A percentile compares a stretch with the other conserved stretches of the same genome.
phyloP scores from a whole-genome alignment of 2,329 filamentous ascomycete genomes.

The Periconia sp. region DNA sequence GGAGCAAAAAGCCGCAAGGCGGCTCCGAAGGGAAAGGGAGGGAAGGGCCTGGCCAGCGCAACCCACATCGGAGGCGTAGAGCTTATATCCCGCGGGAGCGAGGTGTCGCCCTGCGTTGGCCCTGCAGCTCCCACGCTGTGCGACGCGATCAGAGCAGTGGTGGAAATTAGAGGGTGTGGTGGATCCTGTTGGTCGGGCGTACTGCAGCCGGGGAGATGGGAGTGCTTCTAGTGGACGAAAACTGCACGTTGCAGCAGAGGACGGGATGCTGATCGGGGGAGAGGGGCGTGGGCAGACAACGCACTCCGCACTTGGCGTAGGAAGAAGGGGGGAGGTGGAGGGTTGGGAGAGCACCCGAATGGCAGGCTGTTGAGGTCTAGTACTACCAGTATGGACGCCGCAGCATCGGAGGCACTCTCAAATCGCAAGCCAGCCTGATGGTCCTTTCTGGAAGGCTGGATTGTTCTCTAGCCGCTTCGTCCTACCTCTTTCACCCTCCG shows the following conservation, averaged over 20 bases:
- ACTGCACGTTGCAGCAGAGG: conserved; percentile 9
- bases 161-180: conserved; percentile 15
- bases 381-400: neutral
- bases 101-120: conserved; percentile 29
- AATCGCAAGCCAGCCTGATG: too few relatives aligned
- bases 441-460: too few relatives aligned
- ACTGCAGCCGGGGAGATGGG: conserved; percentile 6
- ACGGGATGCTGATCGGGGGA: conserved; percentile 14
- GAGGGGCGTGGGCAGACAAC: conserved; percentile 31
- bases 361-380: neutral
- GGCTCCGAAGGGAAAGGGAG: too few relatives aligned
- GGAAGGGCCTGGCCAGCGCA: conserved; percentile 6
- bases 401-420: too few relatives aligned
- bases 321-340: conserved; percentile 10
- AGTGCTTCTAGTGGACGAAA: conserved; percentile 18
- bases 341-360: conserved; percentile 13
- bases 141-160: conserved; percentile 7
- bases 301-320: conserved; percentile 37
- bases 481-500: too few relatives aligned
- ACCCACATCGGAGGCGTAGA: neutral
- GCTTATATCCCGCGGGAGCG: conserved; percentile 23
- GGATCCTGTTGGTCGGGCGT: neutral
- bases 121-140: conserved; percentile 24
- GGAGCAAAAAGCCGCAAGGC: too few relatives aligned
- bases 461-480: too few relatives aligned